Evolutionary conservation across 495 filamentous ascomycete genomes (phyloP).

Genomic region (Pyrenula aspistea): DNA sequence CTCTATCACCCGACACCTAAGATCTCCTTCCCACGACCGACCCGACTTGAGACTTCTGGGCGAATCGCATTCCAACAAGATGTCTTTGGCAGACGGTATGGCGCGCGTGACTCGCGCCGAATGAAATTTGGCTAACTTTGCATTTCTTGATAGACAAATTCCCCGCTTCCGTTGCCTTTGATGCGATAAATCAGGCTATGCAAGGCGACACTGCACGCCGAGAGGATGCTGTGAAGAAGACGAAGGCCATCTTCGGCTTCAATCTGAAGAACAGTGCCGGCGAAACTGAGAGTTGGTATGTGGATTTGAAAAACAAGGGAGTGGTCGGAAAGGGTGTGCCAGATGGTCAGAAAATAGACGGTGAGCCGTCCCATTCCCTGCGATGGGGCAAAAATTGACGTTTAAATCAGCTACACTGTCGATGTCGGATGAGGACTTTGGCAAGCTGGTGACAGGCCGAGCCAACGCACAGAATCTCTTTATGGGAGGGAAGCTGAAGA

Average conservation of each 20-base stretch:
- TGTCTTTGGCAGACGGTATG: slow-evolving; percentile 78
- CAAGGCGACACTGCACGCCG: slow-evolving; percentile 56
- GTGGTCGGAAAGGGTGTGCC: slow-evolving; percentile 62
- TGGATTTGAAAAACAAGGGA: slow-evolving; percentile 88
- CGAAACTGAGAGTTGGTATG: slow-evolving; percentile 76
- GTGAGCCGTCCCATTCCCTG: slow-evolving; percentile 34
- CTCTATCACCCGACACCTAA: no score
- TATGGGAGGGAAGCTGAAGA: slow-evolving; percentile 94
- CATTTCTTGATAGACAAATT: slow-evolving; percentile 56
- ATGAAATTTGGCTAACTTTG: slow-evolving; percentile 6
- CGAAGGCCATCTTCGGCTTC: slow-evolving; percentile 81
- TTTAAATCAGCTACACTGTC: slow-evolving; percentile 59
- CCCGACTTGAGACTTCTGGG: no score
- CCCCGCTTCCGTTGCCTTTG: slow-evolving; percentile 78
- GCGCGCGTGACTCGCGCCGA: background rate
- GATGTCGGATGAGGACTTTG: slow-evolving; percentile 81
- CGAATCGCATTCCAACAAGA: slow-evolving; percentile 30
- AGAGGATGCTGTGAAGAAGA: slow-evolving; percentile 79
- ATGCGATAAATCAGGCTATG: slow-evolving; percentile 70
- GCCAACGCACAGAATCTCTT: slow-evolving; percentile 91
- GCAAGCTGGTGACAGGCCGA: slow-evolving; percentile 69
- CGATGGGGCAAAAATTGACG: no score
- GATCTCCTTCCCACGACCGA: no score
- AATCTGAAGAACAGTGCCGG: slow-evolving; percentile 77
- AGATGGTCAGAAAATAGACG: slow-evolving; percentile 65